Evolutionary conservation across 768 basidiomycete genomes (phyloP), one percentile per base, ranked within the genome.

Genomic region (Calvatia gigantea): DNA sequence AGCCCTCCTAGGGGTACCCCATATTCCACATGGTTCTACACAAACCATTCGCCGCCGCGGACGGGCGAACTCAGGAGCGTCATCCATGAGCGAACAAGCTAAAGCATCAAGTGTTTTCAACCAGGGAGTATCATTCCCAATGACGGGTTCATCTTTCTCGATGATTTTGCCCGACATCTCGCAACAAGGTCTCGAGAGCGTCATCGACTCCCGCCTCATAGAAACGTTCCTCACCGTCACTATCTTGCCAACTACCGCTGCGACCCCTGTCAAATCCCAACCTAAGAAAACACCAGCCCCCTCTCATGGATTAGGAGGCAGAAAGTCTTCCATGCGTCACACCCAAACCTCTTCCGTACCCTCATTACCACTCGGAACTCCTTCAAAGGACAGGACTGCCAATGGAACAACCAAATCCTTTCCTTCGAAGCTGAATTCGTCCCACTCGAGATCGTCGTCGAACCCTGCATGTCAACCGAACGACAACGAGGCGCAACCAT

Each of bases 201-300:
- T 91, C 12, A 76, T 93, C 9, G 72, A 74, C 51, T 85, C 89
- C 31, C 82, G 90, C 45, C 73, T 93, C 28, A 84, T 92, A 21
- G 88, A 91, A 68, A 89, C 90, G 0, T 89, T 90, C 62, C 69
- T 92, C 52, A 78, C 83, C 12, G 67, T 91, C 39, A 73, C 75
- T 29, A 69, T 85, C 46, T 6, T 51, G 14, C 52, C 56, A 12
- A 32, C 57, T 41, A 37, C 58, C 41, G 28, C n/a, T 41, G 35
- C 51, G 33, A 39, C 52, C 44, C 49, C 50, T 56, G 15, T 53
- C 35, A 29, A 56, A 25, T 37, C 58, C 31, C 51, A 50, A 38
- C 35, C 59, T 2, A 32, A 33, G 2, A 51, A 47, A 41, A 43
- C 28, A 9, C 28, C 45, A 27, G 6, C 47, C 6, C 35, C 45